These are phyloP conservation scores for Sporothrix protearum DNA, from an alignment of 2,329 filamentous ascomycete genomes.

Conservation along the genomic window DNA sequence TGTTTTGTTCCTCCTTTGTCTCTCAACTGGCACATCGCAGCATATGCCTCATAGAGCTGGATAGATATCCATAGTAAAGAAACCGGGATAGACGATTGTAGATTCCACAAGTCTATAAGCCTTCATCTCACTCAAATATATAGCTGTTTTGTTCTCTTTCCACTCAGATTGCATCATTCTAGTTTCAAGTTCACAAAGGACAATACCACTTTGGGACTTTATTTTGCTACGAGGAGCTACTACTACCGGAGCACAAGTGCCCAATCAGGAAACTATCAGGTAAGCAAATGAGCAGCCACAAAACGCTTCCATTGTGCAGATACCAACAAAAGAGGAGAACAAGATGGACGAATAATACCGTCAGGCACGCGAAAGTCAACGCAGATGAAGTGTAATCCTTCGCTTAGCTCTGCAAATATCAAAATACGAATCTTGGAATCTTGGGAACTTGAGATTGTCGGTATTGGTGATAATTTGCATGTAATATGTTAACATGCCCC, in stretches of 20 bases:
- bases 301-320: background rate
- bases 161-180: background rate
- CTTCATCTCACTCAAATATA: background rate
- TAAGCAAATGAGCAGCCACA: background rate
- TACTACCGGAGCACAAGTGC: background rate
- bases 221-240: no score
- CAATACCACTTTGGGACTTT: no score
- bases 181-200: no score
- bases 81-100: background rate
- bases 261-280: background rate
- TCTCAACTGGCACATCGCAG: background rate
- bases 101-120: background rate
- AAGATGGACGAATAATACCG: background rate
- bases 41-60: background rate
- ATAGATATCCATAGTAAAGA: slow-evolving; percentile 1
- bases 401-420: no score
- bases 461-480: background rate
- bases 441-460: background rate
- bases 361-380: background rate
- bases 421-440: background rate
- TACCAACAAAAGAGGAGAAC: background rate
- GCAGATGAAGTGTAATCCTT: background rate
- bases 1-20: background rate
- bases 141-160: background rate
- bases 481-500: background rate